Evolutionary conservation across 768 basidiomycete species (phyloP), one percentile per base, ranked within the genome.

Genomic region (Serendipita sp.): DNA sequence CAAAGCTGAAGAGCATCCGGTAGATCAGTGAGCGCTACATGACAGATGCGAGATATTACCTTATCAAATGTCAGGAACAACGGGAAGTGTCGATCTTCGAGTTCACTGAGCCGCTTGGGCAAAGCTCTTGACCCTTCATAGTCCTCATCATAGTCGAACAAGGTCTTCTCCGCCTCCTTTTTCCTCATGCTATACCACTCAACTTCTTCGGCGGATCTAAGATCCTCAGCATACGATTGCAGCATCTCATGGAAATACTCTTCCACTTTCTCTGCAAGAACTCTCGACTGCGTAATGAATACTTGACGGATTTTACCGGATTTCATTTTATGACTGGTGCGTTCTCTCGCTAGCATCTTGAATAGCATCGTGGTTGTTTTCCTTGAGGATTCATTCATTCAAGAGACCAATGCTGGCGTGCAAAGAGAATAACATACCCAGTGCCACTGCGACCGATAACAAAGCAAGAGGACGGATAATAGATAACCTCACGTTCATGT

Each of bases 361-460:
- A 84, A 85, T 0, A 89, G 74, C 79, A 89, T 86, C 0, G 85
- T 84, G 0, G 87, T 88, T 0, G 85, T 88, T 77, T 88, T 88
- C 0, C 86, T 86, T 67, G 3, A 28, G 10, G 1, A 7, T 30
- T 3, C 18, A 23, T 41, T 36, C 13, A 7, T 13, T 41, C 13
- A 41, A 13, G 46, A 15, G 28, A 11, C 38, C 13, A 18, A 16
- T 23, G 3, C 11, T 16, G 3, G 28, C 16, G 15, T 32, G 51
- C n/a, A 36, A 7, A 44, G 23, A 23, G 23, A 23, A 23, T 23
- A 23, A 23, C 77, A 11, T 68, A 86, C 86, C 86, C 87, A 0
- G 87, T 88, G 2, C 87, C 87, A 69, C 86, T 87, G 28, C 87
- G 76, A 0, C 86, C 85, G 5, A 86, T 71, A 35, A 87, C 84